Conservation (phyloP, 257 asterid species). For the Orobanche coerulescens region DNA sequence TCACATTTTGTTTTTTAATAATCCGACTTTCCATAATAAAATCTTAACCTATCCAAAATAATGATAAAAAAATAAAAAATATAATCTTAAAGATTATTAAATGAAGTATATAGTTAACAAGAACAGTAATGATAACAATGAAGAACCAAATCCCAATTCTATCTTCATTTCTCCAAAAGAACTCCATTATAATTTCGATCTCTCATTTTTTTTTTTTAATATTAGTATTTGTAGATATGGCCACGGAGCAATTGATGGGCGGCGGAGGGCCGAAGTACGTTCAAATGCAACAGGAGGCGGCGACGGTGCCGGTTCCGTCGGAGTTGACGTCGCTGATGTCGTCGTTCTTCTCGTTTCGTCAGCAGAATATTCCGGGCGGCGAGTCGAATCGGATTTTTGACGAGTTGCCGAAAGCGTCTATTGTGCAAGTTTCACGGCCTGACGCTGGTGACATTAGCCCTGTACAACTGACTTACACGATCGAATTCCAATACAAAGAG, state of each 20-base stretch:
- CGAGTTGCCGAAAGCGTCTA: conserved; percentile 69
- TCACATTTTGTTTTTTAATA: too few relatives aligned
- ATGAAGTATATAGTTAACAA: too few relatives aligned
- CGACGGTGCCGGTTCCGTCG: conserved; percentile 22
- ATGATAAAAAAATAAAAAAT: too few relatives aligned
- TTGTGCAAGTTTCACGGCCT: conserved; percentile 74
- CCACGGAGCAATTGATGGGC: conserved; percentile 60
- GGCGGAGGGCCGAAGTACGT: conserved; percentile 37
- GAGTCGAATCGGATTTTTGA: conserved; percentile 61
- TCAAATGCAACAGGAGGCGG: conserved; percentile 47
- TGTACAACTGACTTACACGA: conserved; percentile 75
- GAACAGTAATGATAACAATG: too few relatives aligned
- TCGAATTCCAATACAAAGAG: conserved; percentile 68
- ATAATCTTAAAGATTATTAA: too few relatives aligned
- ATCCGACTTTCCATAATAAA: too few relatives aligned
- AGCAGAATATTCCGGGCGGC: conserved; percentile 18
- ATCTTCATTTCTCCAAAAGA: background rate
- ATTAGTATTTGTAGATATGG: conserved; percentile 32
- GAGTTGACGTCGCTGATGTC: conserved; percentile 36
- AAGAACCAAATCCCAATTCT: conserved; percentile 20
- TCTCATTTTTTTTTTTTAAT: background rate
- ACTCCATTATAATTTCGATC: conserved; percentile 16
- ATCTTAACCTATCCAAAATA: too few relatives aligned
- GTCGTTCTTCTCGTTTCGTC: conserved; percentile 42
- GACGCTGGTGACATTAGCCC: conserved; percentile 89